Base-by-base conservation (phyloP, 2,329 filamentous ascomycete species). In the Immersiporthe knoxdaviesiana region DNA sequence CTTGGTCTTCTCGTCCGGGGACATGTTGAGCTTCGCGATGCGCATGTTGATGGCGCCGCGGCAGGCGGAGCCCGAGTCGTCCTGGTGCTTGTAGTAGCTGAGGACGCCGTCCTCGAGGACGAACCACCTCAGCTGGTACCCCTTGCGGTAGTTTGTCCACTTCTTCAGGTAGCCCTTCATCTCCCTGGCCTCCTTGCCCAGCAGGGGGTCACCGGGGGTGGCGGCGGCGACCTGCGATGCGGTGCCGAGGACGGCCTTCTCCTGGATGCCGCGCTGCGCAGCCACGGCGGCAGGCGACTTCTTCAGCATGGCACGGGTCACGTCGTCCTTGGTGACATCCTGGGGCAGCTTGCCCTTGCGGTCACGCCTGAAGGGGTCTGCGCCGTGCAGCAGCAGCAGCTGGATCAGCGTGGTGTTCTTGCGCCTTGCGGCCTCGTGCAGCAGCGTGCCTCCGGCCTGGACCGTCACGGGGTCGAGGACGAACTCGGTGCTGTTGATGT, bases 131-230 rank as follows among this genome's bases (percentile, higher is more conserved):
- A 99, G 80, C 81, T 99, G 97, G 82, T 97, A 99, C 11, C 96
- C 96, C 77, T 92, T 94, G 30, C 95, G 94, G 78, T 99, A 99
- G 78, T 99, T 99, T 62, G 96, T 99, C 96, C 96, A 99, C 79
- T 99, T 99, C 82, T 97, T 98, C 68, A 99, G 84, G 78, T 98
- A 99, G 8, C 96, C 96, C 82, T 97, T 97, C 92, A 99, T 98
- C 80, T 98, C 95, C 62, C 94, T 88, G 24, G 92, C 92, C 77
- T 99, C 96, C 73, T 95, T 94, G 21, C 92, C 91, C 35, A 91
- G 92, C 69, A 90, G 79, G 27, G 87, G 83, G 73, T 92, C 87
- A 12, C 85, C 83, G 21, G 89, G 84, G 1, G 82, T 80, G 35
- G 87, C 83, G 18, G 84, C 78, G 2, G 83, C 81, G 7, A 84